A percentile compares a stretch with the other conserved stretches of the same genome.
phyloP scores from a whole-genome alignment of 2,329 filamentous ascomycete species.

The Coleophoma eucalyptorum region DNA sequence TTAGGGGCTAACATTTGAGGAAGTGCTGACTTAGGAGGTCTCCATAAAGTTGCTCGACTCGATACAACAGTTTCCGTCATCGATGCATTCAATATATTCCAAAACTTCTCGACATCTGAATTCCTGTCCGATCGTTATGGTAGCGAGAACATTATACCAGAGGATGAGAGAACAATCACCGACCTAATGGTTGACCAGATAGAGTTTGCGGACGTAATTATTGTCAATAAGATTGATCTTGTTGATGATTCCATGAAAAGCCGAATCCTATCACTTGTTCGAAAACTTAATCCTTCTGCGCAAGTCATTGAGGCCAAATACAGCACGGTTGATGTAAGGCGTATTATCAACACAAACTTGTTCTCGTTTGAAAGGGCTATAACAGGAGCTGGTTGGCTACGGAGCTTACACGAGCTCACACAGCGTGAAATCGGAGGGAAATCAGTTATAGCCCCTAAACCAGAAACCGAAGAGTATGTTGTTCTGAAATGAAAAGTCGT shows the following conservation, averaged over 20 bases:
- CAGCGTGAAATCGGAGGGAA: conserved; percentile 50
- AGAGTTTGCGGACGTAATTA: conserved; percentile 71
- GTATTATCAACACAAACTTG: conserved; percentile 61
- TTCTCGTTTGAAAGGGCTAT: conserved; percentile 64
- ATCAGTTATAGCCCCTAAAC: conserved; percentile 59
- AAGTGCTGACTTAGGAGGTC: conserved; percentile 53
- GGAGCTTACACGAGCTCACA: conserved; percentile 66
- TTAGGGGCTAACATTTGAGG: neutral
- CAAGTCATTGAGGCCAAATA: conserved; percentile 59
- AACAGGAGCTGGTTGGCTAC: conserved; percentile 65
- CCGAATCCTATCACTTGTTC: conserved; percentile 49
- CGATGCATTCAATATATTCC: conserved; percentile 68
- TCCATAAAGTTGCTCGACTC: conserved; percentile 61
- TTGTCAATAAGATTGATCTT: conserved; percentile 59
- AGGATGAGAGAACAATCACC: conserved; percentile 71
- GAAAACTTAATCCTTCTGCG: conserved; percentile 61
- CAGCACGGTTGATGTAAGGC: conserved; percentile 48
- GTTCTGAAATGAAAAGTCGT: conserved; percentile 11
- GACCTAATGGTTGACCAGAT: conserved; percentile 76
- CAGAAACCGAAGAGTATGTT: conserved; percentile 61
- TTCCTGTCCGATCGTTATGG: conserved; percentile 60
- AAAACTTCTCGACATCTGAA: conserved; percentile 68
- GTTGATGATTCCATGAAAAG: conserved; percentile 34
- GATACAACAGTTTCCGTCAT: conserved; percentile 72
- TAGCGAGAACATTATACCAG: conserved; percentile 54